Percentiles rank a stretch among this genome's conserved stretches.
Evolutionary conservation across 331 rosid genomes (phyloP).

Genomic region (Malus hybrid): DNA sequence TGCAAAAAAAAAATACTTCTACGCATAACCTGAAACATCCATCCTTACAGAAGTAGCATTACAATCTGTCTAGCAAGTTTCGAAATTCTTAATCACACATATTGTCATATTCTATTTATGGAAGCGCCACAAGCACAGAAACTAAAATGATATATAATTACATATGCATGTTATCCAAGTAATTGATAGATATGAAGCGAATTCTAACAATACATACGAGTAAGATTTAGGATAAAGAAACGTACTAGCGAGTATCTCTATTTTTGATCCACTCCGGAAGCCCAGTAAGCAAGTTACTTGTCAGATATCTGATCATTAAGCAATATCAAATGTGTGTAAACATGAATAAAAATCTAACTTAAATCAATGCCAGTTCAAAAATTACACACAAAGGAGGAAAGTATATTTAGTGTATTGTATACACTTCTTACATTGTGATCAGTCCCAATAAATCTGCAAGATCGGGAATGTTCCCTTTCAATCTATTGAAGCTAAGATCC

Average conservation of each 20-base stretch:
- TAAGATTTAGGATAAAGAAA: background rate
- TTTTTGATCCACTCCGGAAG: constrained; percentile 18
- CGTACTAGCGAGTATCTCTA: background rate
- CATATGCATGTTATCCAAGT: no score
- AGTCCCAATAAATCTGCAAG: background rate
- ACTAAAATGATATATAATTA: no score
- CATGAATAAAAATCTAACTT: background rate
- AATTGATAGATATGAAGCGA: no score
- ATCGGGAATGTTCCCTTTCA: constrained; percentile 16
- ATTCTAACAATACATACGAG: background rate
- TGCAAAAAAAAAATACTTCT: no score
- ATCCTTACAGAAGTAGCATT: no score
- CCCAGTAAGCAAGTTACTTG: constrained; percentile 22
- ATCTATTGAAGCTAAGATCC: constrained; percentile 27
- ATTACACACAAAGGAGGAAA: background rate
- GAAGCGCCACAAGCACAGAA: no score
- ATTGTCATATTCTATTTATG: no score
- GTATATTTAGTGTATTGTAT: no score
- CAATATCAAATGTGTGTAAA: background rate
- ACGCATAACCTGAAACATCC: no score
- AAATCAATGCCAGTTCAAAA: background rate
- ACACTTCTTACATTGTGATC: constrained; percentile 19
- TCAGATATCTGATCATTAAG: constrained; percentile 15
- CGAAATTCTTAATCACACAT: no score
- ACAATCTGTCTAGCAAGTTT: no score